A percentile compares a stretch with the other conserved stretches of the same genome.
Conservation (phyloP, 192 early-diverging fungal species). For the Mortierella alpina region DNA sequence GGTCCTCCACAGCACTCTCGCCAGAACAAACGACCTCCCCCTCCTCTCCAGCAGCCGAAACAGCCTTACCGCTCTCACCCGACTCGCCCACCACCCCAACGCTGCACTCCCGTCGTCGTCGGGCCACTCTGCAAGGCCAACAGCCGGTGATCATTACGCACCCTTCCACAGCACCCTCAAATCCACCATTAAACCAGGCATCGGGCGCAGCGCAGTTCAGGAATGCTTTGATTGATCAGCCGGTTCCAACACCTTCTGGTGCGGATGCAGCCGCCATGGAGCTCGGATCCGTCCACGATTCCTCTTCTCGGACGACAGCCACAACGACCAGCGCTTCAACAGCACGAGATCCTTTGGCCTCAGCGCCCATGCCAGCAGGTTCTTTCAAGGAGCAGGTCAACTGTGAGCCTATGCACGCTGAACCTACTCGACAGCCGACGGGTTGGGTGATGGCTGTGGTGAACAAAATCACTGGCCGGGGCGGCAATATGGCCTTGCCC, state of each 20-base stretch:
- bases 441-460: constrained; percentile 8
- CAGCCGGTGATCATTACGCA: constrained; percentile 34
- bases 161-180: neutral
- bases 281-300: constrained; percentile 25
- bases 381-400: constrained; percentile 5
- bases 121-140: constrained; percentile 40
- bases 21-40: constrained; percentile 4
- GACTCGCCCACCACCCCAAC: constrained; percentile 20
- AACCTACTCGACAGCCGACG: neutral
- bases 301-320: neutral
- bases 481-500: constrained; percentile 5
- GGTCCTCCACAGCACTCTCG: neutral
- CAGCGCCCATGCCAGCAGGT: neutral
- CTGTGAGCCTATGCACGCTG: neutral
- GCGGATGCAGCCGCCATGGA: constrained; percentile 26
- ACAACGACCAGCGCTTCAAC: constrained; percentile 18
- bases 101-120: constrained; percentile 41
- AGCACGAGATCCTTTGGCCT: neutral
- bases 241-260: constrained; percentile 19
- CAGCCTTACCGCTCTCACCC: constrained; percentile 8
- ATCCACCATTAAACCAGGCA: neutral
- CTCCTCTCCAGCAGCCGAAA: constrained; percentile 16
- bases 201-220: neutral
- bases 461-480: constrained; percentile 24
- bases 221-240: constrained; percentile 39